Base-by-base conservation (phyloP, 768 basidiomycete species). In the Lactifluus volemus region DNA sequence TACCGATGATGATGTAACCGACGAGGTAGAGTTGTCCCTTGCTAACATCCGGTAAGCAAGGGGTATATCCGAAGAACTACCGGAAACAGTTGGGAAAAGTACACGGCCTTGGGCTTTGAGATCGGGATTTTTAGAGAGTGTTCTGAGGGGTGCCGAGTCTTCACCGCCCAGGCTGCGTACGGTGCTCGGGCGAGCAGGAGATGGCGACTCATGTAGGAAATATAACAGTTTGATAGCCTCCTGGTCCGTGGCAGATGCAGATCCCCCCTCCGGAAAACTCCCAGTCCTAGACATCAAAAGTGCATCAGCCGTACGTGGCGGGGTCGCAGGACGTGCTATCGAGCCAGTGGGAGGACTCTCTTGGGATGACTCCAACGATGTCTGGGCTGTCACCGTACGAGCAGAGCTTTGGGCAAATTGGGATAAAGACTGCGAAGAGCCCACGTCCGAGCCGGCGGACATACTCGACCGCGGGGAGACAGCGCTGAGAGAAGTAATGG, bases 221-320 rank as follows among this genome's bases (percentile, higher is more conserved):
- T 92, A 75, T 83, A 93, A 88, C 48, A 92, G 73, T 68, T 89
- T 88, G n/a, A 91, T 89, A 0, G 90, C 91, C 68, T 92, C 91
- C 63, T 83, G 85, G 70, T 89, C 88, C 36, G 84, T 83, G 6
- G 75, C 65, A 48, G 63, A 58, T 1, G 59, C 65, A 74, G 73
- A 74, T 64, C 71, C 64, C 19, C 61, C 59, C 49, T 58, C 65
- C 1, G 61, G 66, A 61, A 60, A 64, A 65, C 55, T 61, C 38
- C 47, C 61, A 58, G 64, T 64, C 64, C 63, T 58, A 48, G 61
- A 47, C 39, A 63, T 52, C 25, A 69, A 57, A 54, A 65, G 54
- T 2, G 61, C 59, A 12, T 68, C 65, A 1, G 67, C 67, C 4
- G 63, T 42, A 38, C 73, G 71, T 2, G 77, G 73, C 6, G 79